These are phyloP conservation scores for Syncephalastrum sp. DNA, from an alignment of 371 early-diverging fungal species.

Conservation along the genomic window DNA sequence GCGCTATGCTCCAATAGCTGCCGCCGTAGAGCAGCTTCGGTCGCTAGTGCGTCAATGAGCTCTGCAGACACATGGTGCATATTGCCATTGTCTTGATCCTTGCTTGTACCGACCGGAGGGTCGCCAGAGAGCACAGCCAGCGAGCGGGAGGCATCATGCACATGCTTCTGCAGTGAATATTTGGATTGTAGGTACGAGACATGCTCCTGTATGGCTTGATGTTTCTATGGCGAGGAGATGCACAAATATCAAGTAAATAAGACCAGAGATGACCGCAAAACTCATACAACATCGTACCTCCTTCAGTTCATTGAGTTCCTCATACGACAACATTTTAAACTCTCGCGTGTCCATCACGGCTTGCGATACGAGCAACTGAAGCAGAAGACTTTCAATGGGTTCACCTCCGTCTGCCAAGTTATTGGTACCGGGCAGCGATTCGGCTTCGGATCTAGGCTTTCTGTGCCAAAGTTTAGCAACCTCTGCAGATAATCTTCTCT, in stretches of 20 bases:
- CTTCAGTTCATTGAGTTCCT: constrained; percentile 53
- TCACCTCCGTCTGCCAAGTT: constrained; percentile 14
- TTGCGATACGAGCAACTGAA: constrained; percentile 60
- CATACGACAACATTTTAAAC: constrained; percentile 53
- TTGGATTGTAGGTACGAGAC: constrained; percentile 13
- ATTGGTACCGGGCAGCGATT: not conserved
- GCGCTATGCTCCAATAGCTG: constrained; percentile 71
- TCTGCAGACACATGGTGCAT: constrained; percentile 59
- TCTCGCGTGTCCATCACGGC: constrained; percentile 62
- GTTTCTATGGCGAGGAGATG: constrained; percentile 13
- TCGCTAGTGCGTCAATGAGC: constrained; percentile 57
- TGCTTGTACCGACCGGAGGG: constrained; percentile 39
- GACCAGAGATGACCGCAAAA: not conserved
- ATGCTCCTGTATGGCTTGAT: constrained; percentile 17
- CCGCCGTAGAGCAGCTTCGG: constrained; percentile 64
- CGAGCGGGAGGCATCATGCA: constrained; percentile 40
- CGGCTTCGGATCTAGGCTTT: constrained; percentile 9
- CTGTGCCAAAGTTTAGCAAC: constrained; percentile 36
- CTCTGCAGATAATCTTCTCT: constrained; percentile 28
- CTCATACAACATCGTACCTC: constrained; percentile 33
- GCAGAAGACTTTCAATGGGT: constrained; percentile 50
- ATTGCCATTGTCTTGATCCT: constrained; percentile 15
- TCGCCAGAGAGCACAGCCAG: constrained; percentile 36
- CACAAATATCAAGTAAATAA: constrained; percentile 2
- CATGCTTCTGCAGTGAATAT: constrained; percentile 27